These are phyloP conservation scores for Selaginella tamariscina DNA, from an alignment of 75 land plant species.

Conservation along the genomic window DNA sequence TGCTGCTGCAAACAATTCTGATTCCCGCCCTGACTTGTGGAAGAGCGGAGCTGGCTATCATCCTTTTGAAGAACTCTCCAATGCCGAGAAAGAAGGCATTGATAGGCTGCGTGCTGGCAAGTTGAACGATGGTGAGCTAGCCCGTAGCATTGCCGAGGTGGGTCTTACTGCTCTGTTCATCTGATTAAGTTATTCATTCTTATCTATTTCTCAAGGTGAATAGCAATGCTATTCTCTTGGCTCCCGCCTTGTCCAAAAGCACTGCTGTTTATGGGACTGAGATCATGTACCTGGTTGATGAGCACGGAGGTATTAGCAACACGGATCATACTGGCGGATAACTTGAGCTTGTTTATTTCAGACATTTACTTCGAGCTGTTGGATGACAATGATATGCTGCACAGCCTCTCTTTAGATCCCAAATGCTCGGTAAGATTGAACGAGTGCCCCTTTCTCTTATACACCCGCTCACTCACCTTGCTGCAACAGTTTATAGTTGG, in stretches of 20 bases:
- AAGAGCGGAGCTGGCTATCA: constrained; percentile 56
- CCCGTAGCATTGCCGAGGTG: constrained; percentile 81
- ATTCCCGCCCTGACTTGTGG: constrained; percentile 2
- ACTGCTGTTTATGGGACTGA: constrained; percentile 49
- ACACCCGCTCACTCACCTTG: too few species aligned
- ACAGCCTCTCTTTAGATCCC: constrained; percentile 34
- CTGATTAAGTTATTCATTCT: background rate
- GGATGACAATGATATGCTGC: constrained; percentile 50
- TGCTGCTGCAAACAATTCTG: background rate
- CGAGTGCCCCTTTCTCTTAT: background rate
- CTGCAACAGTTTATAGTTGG: constrained; percentile 83
- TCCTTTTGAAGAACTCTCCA: constrained; percentile 83
- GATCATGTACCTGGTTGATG: constrained; percentile 62
- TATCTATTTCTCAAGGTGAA: constrained; percentile 33
- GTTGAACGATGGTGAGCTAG: constrained; percentile 65
- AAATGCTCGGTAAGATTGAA: constrained; percentile 48
- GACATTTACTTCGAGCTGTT: constrained; percentile 74
- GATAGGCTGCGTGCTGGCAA: constrained; percentile 8
- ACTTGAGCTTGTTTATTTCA: constrained; percentile 22
- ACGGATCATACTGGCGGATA: background rate
- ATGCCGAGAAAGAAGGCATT: constrained; percentile 22
- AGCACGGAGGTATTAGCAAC: constrained; percentile 59
- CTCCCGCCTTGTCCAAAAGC: constrained; percentile 37
- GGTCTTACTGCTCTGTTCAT: background rate
- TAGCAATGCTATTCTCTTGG: constrained; percentile 49